Base-by-base conservation (phyloP, 331 rosid species). In the Quercus lobata region DNA sequence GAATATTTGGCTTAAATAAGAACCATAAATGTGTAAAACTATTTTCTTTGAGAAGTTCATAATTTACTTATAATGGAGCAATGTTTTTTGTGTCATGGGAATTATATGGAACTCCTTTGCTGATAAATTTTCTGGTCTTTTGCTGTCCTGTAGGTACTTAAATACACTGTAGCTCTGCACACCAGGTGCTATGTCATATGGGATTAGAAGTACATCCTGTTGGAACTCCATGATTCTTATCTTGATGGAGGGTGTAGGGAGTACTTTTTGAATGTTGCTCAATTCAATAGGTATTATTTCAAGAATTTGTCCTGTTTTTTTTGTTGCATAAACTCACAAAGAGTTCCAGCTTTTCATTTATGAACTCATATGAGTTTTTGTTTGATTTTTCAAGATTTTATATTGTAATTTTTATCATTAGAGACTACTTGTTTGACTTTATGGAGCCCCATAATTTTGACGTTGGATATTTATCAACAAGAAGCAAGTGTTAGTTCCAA, bases 141-240 rank as follows among this genome's bases (percentile, higher is more conserved):
- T 68, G 27, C n/a, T 19, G 52, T 68, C 65, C 18, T 49, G 5
- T 34, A 70, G 79, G 80, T 79, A 73, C 83, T 77, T 86, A 85
- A 86, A 63, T 35, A 24, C 34, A 49, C 69, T 56, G 68, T 57
- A 22, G 71, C 71, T 56, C 65, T 2, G 71, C 79, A 74, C 63
- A 35, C 56, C 16, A 49, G 11, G 66, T 63, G 80, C 80, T 6
- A 25, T 27, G 62, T 46, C 79, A 22, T 63, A 22, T 82, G 65
- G 72, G 16, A 11, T 35, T 79, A 25, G 78, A 66, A 8, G 25
- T 65, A 54, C 46, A 71, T 62, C 27, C 27, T 29, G 41, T 29
- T 24, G 68, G 68, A 60, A 60, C 66, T 60, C 66, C 66, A 9
- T 29, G 21, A 9, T 29, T 16, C 72, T 34, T 35, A 12, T 34